Evolutionary conservation across 352 stramenopile genomes (phyloP).

Genomic region (Phytophthora multivora): DNA sequence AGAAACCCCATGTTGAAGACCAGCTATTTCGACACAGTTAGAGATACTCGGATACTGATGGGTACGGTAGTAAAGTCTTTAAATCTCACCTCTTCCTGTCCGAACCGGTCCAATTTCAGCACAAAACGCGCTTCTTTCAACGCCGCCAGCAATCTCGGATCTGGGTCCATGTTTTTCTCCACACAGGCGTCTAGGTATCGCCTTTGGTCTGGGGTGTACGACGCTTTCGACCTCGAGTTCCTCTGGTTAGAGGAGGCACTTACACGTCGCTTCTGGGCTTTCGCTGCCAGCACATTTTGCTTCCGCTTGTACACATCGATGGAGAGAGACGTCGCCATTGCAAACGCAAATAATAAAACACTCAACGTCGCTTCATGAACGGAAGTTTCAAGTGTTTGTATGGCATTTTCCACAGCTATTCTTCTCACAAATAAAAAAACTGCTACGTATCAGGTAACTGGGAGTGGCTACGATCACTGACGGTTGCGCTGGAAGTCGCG

Average conservation of each 20-base stretch:
- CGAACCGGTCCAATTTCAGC: slow-evolving; percentile 61
- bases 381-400: slow-evolving; percentile 3
- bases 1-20: slow-evolving; percentile 58
- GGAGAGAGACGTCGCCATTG: slow-evolving; percentile 45
- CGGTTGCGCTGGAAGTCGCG: slow-evolving; percentile 4
- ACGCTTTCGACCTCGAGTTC: slow-evolving; percentile 12
- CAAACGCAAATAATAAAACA: neutral
- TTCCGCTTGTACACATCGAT: slow-evolving; percentile 68
- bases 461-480: neutral
- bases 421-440: neutral
- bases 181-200: slow-evolving; percentile 64
- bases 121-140: slow-evolving; percentile 42
- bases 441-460: neutral
- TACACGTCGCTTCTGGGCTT: slow-evolving; percentile 4
- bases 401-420: neutral
- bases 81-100: slow-evolving; percentile 46
- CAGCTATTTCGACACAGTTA: slow-evolving; percentile 33
- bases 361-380: slow-evolving; percentile 4
- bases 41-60: neutral
- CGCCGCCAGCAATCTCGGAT: slow-evolving; percentile 47
- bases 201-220: slow-evolving; percentile 50
- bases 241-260: neutral
- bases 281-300: slow-evolving; percentile 50
- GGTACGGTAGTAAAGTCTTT: neutral
- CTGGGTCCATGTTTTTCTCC: slow-evolving; percentile 54